These are phyloP conservation scores for Leucogyrophana mollusca DNA, from an alignment of 768 basidiomycete genomes.

Conservation along the genomic window DNA sequence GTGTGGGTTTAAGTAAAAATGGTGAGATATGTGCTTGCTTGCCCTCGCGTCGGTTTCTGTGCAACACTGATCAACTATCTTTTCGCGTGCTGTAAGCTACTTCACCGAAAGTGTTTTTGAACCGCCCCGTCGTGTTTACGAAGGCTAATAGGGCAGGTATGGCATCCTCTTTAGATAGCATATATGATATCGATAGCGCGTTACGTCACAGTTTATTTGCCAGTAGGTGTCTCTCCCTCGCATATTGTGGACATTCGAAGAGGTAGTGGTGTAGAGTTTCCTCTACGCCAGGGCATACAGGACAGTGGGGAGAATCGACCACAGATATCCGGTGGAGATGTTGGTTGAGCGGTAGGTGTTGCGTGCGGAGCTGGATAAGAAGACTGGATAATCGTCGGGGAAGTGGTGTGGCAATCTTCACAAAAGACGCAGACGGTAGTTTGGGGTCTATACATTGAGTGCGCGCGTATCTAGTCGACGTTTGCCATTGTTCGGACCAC, in stretches of 20 bases:
- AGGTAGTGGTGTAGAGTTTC: constrained; percentile 18
- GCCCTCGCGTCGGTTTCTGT: too few relatives aligned
- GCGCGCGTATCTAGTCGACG: neutral
- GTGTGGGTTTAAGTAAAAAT: too few relatives aligned
- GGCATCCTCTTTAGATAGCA: too few relatives aligned
- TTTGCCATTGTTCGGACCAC: neutral
- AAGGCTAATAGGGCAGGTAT: too few relatives aligned
- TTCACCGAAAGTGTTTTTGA: neutral
- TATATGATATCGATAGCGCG: too few relatives aligned
- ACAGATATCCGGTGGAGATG: constrained; percentile 23
- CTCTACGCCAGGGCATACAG: constrained; percentile 6
- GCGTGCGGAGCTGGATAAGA: constrained; percentile 31
- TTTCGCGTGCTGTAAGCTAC: neutral
- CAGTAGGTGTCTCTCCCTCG: neutral
- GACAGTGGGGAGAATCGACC: constrained; percentile 15
- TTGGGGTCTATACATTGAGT: neutral
- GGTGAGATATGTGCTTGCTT: too few relatives aligned
- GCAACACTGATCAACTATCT: too few relatives aligned
- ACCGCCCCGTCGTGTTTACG: neutral
- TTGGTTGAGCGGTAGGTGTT: constrained; percentile 29
- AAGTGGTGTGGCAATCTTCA: neutral
- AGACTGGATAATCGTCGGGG: constrained; percentile 14
- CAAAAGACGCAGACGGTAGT: neutral
- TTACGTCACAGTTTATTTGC: neutral
- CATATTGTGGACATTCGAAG: constrained; percentile 10